phyloP scores from a whole-genome alignment of 768 basidiomycete genomes.

The Holtermannia corniformis region DNA sequence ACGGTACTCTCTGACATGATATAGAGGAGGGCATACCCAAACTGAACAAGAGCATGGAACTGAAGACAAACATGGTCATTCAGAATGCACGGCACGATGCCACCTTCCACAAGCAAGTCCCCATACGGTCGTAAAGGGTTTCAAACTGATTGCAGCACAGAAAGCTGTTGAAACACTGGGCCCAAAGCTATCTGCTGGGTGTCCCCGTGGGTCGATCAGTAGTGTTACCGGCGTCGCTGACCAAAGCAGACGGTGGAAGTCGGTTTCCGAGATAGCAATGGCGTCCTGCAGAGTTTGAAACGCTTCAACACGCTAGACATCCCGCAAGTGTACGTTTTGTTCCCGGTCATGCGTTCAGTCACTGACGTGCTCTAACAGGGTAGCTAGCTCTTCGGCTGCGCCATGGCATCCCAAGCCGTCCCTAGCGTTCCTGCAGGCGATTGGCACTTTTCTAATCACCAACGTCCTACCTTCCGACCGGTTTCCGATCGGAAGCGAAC shows the following conservation, averaged over 20 bases:
- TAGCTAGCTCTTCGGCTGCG: no score
- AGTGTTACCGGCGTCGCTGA: not conserved
- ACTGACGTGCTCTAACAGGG: constrained; percentile 12
- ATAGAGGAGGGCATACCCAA: constrained; percentile 5
- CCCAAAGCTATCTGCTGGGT: constrained; percentile 41
- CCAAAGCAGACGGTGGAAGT: constrained; percentile 28
- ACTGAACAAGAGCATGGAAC: constrained; percentile 30
- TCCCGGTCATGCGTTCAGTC: constrained; percentile 3
- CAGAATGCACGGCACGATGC: constrained; percentile 28
- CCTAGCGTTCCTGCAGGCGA: constrained; percentile 27
- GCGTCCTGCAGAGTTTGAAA: constrained; percentile 24
- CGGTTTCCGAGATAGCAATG: constrained; percentile 36
- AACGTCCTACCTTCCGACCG: constrained; percentile 34
- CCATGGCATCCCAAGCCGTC: constrained; percentile 28
- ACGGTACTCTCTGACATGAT: not conserved
- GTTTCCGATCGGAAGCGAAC: not conserved
- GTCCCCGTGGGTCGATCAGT: constrained; percentile 27
- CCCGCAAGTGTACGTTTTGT: constrained; percentile 26
- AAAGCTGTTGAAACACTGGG: constrained; percentile 43
- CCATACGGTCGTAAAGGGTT: not conserved
- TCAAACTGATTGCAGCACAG: constrained; percentile 6
- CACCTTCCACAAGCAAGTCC: constrained; percentile 35
- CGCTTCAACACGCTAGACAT: constrained; percentile 33
- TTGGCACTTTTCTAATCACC: constrained; percentile 17
- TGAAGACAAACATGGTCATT: constrained; percentile 42